Conservation (phyloP, 805 yeast genomes). For the Wickerhamomyces alni region DNA sequence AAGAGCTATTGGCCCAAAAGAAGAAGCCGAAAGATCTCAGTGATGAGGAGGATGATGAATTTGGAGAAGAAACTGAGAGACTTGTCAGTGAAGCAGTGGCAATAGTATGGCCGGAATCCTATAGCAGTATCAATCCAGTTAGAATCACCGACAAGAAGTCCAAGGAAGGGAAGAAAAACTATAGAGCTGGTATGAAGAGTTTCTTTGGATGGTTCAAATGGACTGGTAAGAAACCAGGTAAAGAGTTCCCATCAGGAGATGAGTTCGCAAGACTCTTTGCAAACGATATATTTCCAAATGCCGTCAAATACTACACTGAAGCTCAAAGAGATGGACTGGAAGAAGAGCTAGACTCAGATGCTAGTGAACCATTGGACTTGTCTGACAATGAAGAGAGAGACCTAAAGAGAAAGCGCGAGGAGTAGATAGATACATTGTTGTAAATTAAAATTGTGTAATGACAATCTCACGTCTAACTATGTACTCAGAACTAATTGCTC, state of each 20-base stretch:
- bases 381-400: slow-evolving; percentile 21
- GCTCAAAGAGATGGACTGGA: slow-evolving; percentile 59
- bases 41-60: slow-evolving; percentile 30
- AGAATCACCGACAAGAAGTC: slow-evolving; percentile 40
- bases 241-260: slow-evolving; percentile 74
- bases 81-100: slow-evolving; percentile 48
- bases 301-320: slow-evolving; percentile 74
- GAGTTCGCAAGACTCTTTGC: slow-evolving; percentile 65
- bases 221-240: slow-evolving; percentile 75
- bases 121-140: slow-evolving; percentile 50
- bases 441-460: background rate
- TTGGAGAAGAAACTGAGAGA: slow-evolving; percentile 48
- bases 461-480: background rate
- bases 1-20: slow-evolving; percentile 10
- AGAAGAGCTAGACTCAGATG: slow-evolving; percentile 48
- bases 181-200: slow-evolving; percentile 70
- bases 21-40: slow-evolving; percentile 12
- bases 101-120: slow-evolving; percentile 65
- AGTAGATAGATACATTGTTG: no score
- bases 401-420: slow-evolving; percentile 11
- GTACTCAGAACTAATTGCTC: no score
- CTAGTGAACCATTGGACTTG: slow-evolving; percentile 46
- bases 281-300: slow-evolving; percentile 82
- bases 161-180: slow-evolving; percentile 51
- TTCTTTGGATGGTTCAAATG: slow-evolving; percentile 85